Evolutionary conservation across 2,329 filamentous ascomycete genomes (phyloP).

Genomic region (Bipolaris sorokiniana): DNA sequence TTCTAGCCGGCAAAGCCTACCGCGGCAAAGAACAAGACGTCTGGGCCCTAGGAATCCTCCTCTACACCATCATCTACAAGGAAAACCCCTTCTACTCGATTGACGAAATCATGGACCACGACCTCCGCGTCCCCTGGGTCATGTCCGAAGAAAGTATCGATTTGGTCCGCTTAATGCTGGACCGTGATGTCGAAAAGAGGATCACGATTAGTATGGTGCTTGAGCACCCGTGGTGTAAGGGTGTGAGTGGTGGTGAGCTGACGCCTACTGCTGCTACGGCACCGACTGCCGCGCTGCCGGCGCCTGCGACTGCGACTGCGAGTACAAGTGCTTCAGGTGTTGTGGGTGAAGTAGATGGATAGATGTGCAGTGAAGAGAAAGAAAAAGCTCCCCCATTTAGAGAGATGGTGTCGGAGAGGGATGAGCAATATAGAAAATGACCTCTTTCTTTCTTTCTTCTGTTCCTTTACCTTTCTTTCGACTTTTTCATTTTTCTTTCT

Average conservation of each 20-base stretch:
- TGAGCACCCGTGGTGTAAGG: constrained; percentile 79
- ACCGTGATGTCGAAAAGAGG: constrained; percentile 82
- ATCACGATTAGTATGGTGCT: constrained; percentile 88
- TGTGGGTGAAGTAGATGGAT: background rate
- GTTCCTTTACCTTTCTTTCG: background rate
- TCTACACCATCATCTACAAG: constrained; percentile 99
- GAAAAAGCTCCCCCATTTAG: background rate
- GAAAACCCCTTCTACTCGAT: constrained; percentile 99
- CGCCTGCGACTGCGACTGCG: background rate
- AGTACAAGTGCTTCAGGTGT: background rate
- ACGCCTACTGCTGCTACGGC: too few species aligned
- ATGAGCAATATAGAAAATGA: background rate
- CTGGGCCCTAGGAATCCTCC: constrained; percentile 93
- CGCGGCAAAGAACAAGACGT: constrained; percentile 97
- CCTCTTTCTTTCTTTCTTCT: background rate
- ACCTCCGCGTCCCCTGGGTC: constrained; percentile 85
- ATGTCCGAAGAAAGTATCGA: constrained; percentile 93
- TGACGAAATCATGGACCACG: constrained; percentile 98
- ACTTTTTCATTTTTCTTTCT: background rate
- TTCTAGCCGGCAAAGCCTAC: constrained; percentile 89
- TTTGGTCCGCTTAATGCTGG: constrained; percentile 87
- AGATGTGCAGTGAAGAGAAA: background rate
- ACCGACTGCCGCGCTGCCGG: too few species aligned
- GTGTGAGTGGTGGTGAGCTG: constrained; percentile 3
- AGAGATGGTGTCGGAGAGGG: too few species aligned